Evolutionary conservation across 1,284 basidiomycete genomes (phyloP).

Genomic region (Papiliotrema terrestris): DNA sequence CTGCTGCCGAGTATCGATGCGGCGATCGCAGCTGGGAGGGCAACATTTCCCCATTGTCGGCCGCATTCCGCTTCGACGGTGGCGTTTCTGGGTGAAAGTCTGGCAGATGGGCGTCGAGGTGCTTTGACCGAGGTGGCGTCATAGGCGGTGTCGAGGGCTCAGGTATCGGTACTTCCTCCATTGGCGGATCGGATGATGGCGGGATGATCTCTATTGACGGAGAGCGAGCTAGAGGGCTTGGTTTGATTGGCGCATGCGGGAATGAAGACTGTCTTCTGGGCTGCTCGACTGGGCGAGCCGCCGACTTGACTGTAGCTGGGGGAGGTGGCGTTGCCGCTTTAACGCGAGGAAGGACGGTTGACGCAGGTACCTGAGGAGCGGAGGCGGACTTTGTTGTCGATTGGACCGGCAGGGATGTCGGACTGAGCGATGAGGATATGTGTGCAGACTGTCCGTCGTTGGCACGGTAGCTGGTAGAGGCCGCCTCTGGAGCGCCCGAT

Average conservation of each 20-base stretch:
- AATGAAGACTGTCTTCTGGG: neutral
- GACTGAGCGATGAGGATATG: too few species aligned
- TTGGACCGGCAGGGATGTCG: too few species aligned
- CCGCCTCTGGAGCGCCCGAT: too few species aligned
- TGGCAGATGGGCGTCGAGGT: conserved; percentile 2
- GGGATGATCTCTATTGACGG: neutral
- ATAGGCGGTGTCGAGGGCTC: conserved; percentile 4
- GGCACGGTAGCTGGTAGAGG: too few species aligned
- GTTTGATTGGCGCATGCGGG: neutral
- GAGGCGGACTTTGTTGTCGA: too few species aligned
- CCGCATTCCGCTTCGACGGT: neutral
- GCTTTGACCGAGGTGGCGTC: conserved; percentile 3
- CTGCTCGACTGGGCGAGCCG: neutral
- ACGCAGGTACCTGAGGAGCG: too few species aligned
- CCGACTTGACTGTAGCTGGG: neutral
- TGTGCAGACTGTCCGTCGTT: too few species aligned
- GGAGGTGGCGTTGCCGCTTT: neutral
- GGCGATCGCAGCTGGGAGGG: conserved; percentile 3
- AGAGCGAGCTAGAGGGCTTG: conserved; percentile 2
- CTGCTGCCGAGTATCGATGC: conserved; percentile 1
- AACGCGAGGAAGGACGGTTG: too few species aligned
- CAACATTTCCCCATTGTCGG: neutral
- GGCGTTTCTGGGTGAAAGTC: conserved; percentile 8
- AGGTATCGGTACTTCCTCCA: neutral
- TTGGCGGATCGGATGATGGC: conserved; percentile 1